Base-by-base conservation (phyloP, 2,329 filamentous ascomycete genomes). In the Mollisia scopiformis region DNA sequence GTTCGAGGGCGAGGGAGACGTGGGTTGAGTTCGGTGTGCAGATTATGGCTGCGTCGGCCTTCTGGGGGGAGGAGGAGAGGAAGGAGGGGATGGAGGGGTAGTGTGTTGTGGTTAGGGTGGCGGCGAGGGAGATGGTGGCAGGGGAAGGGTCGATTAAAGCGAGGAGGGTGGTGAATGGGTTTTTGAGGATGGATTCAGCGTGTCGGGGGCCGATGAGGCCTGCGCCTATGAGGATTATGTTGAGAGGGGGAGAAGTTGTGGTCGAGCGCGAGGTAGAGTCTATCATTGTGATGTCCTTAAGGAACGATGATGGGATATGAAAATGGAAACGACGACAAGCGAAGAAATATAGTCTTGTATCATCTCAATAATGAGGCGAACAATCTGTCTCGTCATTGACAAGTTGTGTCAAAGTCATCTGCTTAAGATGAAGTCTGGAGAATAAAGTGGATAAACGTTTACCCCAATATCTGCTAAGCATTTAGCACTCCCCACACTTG, bases 1-100 rank as follows among this genome's bases (percentile, higher is more conserved):
- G 74, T 39, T 81, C 75, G n/a, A 76, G 77, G 2, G 82, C 74
- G 1, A 86, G 62, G 0, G 79, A 53, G 4, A 84, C 83, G 61
- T 87, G 84, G 0, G 82, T 85, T 65, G 82, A 77, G 66, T 86
- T 87, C 2, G 84, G 84, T 0, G 84, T 87, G 75, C 84, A 85
- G 52, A 87, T 78, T 41, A 87, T 81, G 23, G 83, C 83, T 35
- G 79, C 83, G 52, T 84, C 78, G 11, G 83, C 82, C n/a, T 73
- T 75, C 46, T 72, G 43, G 6, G 64, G 30, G 0, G 75, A 77
- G 5, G 70, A 64, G 0, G 58, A 33, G 6, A 86, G 67, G 62
- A 86, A 76, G 0, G 74, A 72, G 2, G 75, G 54, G 2, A 85
- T 71, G 3, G 79, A 76, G 1, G 68, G 21, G 63, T 75, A 81